Base-by-base conservation (phyloP, 2,329 filamentous ascomycete genomes). In the Fusarium anguioides region DNA sequence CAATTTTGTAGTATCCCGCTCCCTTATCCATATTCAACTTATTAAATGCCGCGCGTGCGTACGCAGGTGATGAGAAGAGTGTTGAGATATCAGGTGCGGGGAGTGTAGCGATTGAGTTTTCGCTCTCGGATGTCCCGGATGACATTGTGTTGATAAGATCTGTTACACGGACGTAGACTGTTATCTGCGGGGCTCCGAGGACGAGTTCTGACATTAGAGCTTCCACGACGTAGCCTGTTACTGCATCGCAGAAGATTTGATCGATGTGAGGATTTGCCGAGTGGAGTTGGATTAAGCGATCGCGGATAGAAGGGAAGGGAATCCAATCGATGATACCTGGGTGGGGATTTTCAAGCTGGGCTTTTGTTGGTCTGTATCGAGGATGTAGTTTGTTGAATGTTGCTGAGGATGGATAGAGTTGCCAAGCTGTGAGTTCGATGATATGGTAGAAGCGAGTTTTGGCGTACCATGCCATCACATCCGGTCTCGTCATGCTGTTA, bases 401-500 rank as follows among this genome's bases (percentile, higher is more conserved):
- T 9, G 57, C 46, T 3, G 64, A 39, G 2, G 72, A 76, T 6
- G 75, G 75, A 18, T 66, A 76, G 2, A 76, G 49, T 72, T 76
- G 74, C 75, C 75, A 77, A 5, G 75, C 75, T 4, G 74, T 76
- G 41, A 77, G 71, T 44, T 77, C 75, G 33, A 76, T 72, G 33
- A 77, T 77, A 55, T 77, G 75, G 44, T 61, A 77, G 60, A 77
- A 77, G 7, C 75, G 69, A 3, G 75, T 78, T 24, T 76, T 84
- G 11, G 81, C 85, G 8, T 78, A 78, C 74, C 74, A 76, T 2
- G 74, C 70, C 68, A 78, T 78, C 29, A 76, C 75, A 37, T 77
- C 76, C 5, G 76, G 76, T 0, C 76, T 65, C 0, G 75, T 77
- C 47, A 78, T 71, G 63, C 75, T 76, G 54, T 78, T 78, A 59